Conservation (phyloP, 164 flowering plant genomes). For the Nymphaea thermarum region DNA sequence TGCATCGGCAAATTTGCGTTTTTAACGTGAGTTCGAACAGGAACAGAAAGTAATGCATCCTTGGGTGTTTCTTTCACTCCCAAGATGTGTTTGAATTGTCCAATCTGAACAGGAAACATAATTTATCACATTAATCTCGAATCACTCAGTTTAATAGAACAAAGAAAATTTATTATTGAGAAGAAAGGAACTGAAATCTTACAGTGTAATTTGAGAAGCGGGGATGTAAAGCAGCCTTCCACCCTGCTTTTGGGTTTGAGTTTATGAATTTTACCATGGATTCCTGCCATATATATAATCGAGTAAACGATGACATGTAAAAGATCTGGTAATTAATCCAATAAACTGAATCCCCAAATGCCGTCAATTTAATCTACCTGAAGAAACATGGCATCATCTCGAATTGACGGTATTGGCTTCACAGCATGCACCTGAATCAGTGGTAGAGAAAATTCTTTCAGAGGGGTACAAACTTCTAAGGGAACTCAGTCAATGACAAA, state of each 20-base stretch:
- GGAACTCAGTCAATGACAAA: no score
- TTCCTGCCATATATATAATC: constrained; percentile 28
- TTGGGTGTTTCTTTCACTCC: constrained; percentile 66
- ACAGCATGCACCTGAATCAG: constrained; percentile 11
- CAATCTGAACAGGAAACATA: constrained; percentile 29
- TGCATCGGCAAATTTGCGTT: constrained; percentile 47
- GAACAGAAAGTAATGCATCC: constrained; percentile 21
- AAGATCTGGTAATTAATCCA: no score
- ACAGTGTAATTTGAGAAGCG: constrained; percentile 68
- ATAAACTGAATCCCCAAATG: no score
- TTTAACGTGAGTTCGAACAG: constrained; percentile 41
- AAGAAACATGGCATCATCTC: constrained; percentile 11
- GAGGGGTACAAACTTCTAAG: no score
- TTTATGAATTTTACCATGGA: constrained; percentile 42
- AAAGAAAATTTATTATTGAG: not conserved
- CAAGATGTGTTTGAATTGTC: constrained; percentile 66
- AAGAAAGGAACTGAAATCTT: constrained; percentile 14
- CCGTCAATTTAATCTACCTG: constrained; percentile 14
- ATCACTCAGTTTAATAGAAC: not conserved
- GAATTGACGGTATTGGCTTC: constrained; percentile 8
- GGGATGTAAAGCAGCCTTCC: constrained; percentile 72
- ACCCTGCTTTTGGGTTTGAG: constrained; percentile 59
- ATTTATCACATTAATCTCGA: not conserved
- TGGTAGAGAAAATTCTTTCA: no score
- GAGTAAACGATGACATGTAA: not conserved